Percentiles rank a stretch among this genome's conserved stretches.
phyloP scores from a whole-genome alignment of 352 stramenopile genomes.

The Phytophthora hybrid region DNA sequence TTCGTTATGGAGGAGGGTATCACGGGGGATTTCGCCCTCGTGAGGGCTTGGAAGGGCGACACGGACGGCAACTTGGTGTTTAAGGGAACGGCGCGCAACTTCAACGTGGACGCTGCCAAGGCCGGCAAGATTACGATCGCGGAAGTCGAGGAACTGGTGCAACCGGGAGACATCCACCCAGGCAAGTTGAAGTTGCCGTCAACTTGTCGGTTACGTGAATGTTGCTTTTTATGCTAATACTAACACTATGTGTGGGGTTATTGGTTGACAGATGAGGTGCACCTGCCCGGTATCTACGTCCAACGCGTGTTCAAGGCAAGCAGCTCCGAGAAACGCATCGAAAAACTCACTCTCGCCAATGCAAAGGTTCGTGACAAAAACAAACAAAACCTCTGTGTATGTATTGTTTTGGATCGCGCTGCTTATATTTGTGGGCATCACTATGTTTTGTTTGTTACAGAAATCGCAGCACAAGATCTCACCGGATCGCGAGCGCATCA shows the following conservation, averaged over 20 bases:
- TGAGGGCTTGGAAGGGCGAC: slow-evolving; percentile 97
- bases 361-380: slow-evolving; percentile 39
- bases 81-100: slow-evolving; percentile 95
- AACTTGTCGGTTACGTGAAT: background rate
- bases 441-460: slow-evolving; percentile 22
- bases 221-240: background rate
- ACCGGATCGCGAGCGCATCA: slow-evolving; percentile 91
- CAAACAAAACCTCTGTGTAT: too few species aligned
- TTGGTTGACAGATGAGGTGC: slow-evolving; percentile 84
- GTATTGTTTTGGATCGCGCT: background rate
- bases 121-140: slow-evolving; percentile 93
- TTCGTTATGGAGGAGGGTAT: slow-evolving; percentile 98
- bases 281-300: slow-evolving; percentile 96
- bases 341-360: slow-evolving; percentile 91
- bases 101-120: slow-evolving; percentile 96
- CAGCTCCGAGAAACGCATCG: slow-evolving; percentile 95
- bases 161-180: slow-evolving; percentile 93
- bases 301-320: slow-evolving; percentile 94
- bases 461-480: slow-evolving; percentile 74
- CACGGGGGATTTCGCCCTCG: slow-evolving; percentile 93
- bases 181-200: slow-evolving; percentile 28
- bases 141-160: slow-evolving; percentile 96
- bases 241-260: slow-evolving; percentile 9
- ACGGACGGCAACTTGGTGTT: slow-evolving; percentile 97
- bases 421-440: background rate